Evolutionary conservation across 176 grass and related monocot genomes (phyloP).

Genomic region (Bothriochloa decipiens): DNA sequence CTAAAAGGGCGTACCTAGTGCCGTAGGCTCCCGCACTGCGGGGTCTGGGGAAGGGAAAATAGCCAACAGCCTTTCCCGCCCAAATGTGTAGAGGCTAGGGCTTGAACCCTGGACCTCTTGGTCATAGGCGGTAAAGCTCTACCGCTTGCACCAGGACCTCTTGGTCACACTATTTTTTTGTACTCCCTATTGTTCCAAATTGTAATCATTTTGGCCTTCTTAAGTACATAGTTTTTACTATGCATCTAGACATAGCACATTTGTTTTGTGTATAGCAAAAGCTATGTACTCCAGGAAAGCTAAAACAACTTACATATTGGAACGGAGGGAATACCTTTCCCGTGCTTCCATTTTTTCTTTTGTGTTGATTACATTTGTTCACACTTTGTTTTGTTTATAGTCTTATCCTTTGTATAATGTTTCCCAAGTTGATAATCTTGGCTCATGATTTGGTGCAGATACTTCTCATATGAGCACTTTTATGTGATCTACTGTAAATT

Average conservation of each 20-base stretch:
- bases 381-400: neutral
- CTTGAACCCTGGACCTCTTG: too few species aligned
- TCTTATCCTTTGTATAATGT: neutral
- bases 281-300: neutral
- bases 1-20: too few species aligned
- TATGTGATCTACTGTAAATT: slow-evolving; percentile 99
- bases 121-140: too few species aligned
- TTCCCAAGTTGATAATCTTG: slow-evolving; percentile 12
- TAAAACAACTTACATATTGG: neutral
- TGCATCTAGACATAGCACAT: neutral
- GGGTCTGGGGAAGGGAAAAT: too few species aligned
- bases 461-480: slow-evolving; percentile 98
- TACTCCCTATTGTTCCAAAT: neutral
- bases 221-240: neutral
- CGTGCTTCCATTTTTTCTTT: slow-evolving; percentile 16
- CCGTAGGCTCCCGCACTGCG: too few species aligned
- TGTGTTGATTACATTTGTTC: neutral
- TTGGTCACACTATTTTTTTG: slow-evolving; percentile 21
- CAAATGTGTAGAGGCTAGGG: too few species aligned
- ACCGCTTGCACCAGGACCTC: too few species aligned
- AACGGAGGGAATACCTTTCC: neutral
- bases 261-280: neutral
- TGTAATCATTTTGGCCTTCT: neutral
- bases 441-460: slow-evolving; percentile 61
- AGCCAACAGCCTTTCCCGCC: too few species aligned